Evolutionary conservation across 2,329 filamentous ascomycete species (phyloP).

Genomic region (Rhynchosporium graminicola): DNA sequence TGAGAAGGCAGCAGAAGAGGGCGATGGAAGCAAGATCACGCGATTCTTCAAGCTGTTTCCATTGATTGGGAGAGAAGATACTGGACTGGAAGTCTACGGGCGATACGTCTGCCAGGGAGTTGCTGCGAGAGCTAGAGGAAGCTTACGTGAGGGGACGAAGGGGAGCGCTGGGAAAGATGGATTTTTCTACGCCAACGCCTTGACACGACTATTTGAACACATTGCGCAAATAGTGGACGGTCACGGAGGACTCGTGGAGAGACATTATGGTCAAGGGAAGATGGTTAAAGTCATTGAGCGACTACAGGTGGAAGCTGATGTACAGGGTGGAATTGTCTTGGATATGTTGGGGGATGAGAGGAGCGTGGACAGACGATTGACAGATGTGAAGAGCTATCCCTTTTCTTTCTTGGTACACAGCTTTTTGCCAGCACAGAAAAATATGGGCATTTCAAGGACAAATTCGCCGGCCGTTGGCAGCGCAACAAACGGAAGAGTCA

Average conservation of each 20-base stretch:
- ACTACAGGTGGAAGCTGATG: slow-evolving; percentile 90
- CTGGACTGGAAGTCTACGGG: slow-evolving; percentile 92
- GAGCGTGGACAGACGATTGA: slow-evolving; percentile 79
- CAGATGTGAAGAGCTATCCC: slow-evolving; percentile 95
- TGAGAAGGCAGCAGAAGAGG: slow-evolving; percentile 83
- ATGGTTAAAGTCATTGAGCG: slow-evolving; percentile 95
- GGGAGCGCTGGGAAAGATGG: slow-evolving; percentile 67
- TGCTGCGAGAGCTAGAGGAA: slow-evolving; percentile 76
- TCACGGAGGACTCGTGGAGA: slow-evolving; percentile 86
- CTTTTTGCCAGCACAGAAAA: slow-evolving; percentile 74
- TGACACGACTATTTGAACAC: slow-evolving; percentile 94
- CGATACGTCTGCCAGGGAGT: slow-evolving; percentile 96
- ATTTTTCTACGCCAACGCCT: slow-evolving; percentile 86
- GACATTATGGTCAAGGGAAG: slow-evolving; percentile 88
- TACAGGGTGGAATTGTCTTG: slow-evolving; percentile 92
- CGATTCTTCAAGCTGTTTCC: slow-evolving; percentile 98
- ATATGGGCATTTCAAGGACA: slow-evolving; percentile 64
- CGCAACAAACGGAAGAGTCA: slow-evolving; percentile 55
- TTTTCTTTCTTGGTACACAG: slow-evolving; percentile 97
- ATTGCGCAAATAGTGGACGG: slow-evolving; percentile 95
- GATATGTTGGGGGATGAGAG: slow-evolving; percentile 96
- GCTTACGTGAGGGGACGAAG: slow-evolving; percentile 69
- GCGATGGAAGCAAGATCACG: slow-evolving; percentile 87
- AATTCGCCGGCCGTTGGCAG: slow-evolving; percentile 72
- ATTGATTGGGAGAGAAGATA: slow-evolving; percentile 83